Conservation (phyloP, 108 stramenopile species). For the Fistulifera solaris region DNA sequence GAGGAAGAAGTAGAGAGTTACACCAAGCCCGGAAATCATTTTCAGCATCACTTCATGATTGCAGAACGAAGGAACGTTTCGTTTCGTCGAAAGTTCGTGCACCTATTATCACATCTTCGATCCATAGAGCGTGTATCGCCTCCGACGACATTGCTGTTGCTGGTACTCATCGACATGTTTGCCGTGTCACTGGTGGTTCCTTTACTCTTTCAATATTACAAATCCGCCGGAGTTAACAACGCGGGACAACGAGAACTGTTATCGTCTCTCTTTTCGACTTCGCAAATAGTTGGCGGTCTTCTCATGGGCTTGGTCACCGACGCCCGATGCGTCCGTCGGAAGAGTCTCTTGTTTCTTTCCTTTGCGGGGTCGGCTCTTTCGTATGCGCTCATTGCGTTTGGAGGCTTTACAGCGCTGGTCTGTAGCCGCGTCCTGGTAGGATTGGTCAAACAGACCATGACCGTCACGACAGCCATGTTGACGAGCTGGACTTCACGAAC, state of each 20-base stretch:
- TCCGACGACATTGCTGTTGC: constrained; percentile 28
- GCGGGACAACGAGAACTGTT: constrained; percentile 73
- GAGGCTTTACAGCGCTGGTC: constrained; percentile 48
- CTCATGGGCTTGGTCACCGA: constrained; percentile 73
- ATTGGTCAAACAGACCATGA: constrained; percentile 91
- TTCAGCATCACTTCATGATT: too few species aligned
- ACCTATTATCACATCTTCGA: neutral
- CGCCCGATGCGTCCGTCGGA: constrained; percentile 39
- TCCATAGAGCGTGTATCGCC: constrained; percentile 1
- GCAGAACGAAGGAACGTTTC: too few species aligned
- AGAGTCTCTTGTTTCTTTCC: constrained; percentile 59
- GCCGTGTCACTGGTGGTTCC: constrained; percentile 83
- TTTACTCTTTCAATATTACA: constrained; percentile 76
- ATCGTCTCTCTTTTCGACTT: constrained; percentile 67
- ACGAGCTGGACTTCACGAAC: constrained; percentile 40
- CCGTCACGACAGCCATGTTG: constrained; percentile 79
- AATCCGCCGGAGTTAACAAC: constrained; percentile 50
- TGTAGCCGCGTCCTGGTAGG: constrained; percentile 78
- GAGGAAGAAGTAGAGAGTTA: too few species aligned
- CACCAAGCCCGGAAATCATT: too few species aligned
- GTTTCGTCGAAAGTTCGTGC: neutral
- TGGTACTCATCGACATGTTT: constrained; percentile 79
- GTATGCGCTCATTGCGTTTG: constrained; percentile 66
- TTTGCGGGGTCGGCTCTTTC: constrained; percentile 80
- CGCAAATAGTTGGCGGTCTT: constrained; percentile 85